Evolutionary conservation across 2,329 filamentous ascomycete species (phyloP), one percentile per base, ranked within the genome.

Genomic region (Dothideomycetidae sp.): DNA sequence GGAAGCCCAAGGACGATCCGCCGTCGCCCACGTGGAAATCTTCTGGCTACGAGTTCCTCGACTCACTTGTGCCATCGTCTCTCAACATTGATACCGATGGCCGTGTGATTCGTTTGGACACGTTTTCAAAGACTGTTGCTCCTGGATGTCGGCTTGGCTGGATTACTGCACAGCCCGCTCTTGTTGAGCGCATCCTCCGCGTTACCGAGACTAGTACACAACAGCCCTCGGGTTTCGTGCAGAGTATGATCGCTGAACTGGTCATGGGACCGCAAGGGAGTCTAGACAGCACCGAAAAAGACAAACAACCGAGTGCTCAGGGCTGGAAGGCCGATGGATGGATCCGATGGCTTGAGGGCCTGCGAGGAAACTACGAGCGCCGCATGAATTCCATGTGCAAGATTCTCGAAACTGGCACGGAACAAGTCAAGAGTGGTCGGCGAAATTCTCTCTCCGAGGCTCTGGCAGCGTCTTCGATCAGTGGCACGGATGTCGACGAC

Each of bases 111-210:
- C 78, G 86, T 32, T 69, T 94, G 3, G 88, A 94, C 56, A 93
- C 86, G 1, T 94, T 94, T 57, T 90, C 81, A 52, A 94, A 96
- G 62, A 92, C 83, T 0, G 71, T 93, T 12, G 85, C 85, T 0
- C 88, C 88, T 0, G 88, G 88, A 2, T 92, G 83, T 53, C 76
- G 88, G 18, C 64, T 94, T 1, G 88, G 88, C 29, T 94, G 85
- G 83, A 76, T 93, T 46, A 93, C 86, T 0, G 78, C 81, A 0
- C 81, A 92, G 51, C 84, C 85, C 1, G 74, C 64, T 1, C 63
- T 94, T 33, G 67, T 85, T 32, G 82, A 92, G 56, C 74, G 81
- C 5, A 62, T 90, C 17, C 53, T 68, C 11, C 78, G 79, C 39
- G 79, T 92, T 49, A 78, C 75, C 13, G 86, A 94, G 57, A 68